These are phyloP conservation scores for Syncephalastrum racemosum DNA, from an alignment of 371 early-diverging fungal species.

Conservation along the genomic window DNA sequence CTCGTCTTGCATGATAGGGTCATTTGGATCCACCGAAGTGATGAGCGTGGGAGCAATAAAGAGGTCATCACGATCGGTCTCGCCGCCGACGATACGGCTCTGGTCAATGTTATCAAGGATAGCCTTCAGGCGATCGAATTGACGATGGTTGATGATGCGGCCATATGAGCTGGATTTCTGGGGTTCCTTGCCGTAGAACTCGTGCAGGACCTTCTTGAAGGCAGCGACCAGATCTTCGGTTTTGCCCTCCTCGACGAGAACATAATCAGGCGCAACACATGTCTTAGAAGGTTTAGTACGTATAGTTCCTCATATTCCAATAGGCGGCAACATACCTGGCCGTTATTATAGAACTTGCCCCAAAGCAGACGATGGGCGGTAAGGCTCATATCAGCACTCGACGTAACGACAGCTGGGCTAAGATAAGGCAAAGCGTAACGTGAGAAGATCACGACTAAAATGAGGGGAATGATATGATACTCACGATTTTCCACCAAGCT, in stretches of 20 bases:
- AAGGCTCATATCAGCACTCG: conserved; percentile 61
- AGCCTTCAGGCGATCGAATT: conserved; percentile 67
- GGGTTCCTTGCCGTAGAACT: conserved; percentile 55
- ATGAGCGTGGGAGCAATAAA: conserved; percentile 73
- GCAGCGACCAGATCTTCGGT: conserved; percentile 53
- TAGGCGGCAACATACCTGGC: conserved; percentile 72
- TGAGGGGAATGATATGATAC: not conserved
- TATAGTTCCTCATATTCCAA: too few species aligned
- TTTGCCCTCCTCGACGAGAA: conserved; percentile 60
- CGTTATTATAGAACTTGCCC: conserved; percentile 81
- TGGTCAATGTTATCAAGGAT: conserved; percentile 53
- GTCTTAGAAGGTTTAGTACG: conserved; percentile 35
- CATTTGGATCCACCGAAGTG: conserved; percentile 48
- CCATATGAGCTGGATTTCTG: conserved; percentile 55
- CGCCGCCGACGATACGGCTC: conserved; percentile 54
- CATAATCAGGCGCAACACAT: conserved; percentile 88
- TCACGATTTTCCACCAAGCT: conserved; percentile 84
- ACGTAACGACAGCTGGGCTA: conserved; percentile 74
- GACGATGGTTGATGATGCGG: conserved; percentile 69
- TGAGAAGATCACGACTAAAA: not conserved
- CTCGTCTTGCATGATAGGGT: conserved; percentile 73
- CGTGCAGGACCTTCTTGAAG: conserved; percentile 40
- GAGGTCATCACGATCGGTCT: conserved; percentile 52
- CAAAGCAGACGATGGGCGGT: conserved; percentile 77
- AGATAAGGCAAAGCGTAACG: not conserved